phyloP scores from a whole-genome alignment of 2,329 filamentous ascomycete genomes.

The Pseudogymnoascus sp. region DNA sequence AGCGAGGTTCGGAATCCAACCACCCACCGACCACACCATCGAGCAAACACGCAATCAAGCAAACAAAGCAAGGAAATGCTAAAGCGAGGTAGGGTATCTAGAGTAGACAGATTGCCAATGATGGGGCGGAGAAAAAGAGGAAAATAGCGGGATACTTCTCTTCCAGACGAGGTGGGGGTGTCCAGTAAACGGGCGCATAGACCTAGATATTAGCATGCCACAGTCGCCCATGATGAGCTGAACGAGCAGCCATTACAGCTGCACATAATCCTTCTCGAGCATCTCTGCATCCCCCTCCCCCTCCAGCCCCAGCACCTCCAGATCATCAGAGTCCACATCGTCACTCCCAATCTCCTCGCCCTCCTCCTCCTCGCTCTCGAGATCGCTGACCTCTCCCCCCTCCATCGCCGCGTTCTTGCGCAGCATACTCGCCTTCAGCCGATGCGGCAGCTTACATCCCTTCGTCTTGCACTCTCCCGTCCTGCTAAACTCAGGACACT shows the following conservation, averaged over 20 bases:
- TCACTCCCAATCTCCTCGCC: constrained; percentile 58
- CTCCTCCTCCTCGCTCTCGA: constrained; percentile 66
- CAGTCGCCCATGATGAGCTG: background rate
- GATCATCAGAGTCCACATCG: constrained; percentile 69
- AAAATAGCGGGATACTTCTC: constrained; percentile 1
- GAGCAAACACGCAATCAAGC: background rate
- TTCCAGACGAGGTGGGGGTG: background rate
- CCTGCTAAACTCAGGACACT: constrained; percentile 94
- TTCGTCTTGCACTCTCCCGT: constrained; percentile 72
- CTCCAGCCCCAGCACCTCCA: constrained; percentile 53
- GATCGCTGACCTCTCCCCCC: constrained; percentile 49
- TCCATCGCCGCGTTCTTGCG: constrained; percentile 50
- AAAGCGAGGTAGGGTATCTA: background rate
- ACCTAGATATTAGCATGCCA: constrained; percentile 3
- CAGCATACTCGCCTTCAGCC: constrained; percentile 73
- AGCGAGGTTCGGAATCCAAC: background rate
- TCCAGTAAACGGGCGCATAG: background rate
- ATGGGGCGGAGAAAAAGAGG: background rate
- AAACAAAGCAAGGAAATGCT: constrained; percentile 1
- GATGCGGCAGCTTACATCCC: constrained; percentile 77
- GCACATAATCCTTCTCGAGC: constrained; percentile 52
- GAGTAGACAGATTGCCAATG: background rate
- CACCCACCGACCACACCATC: background rate
- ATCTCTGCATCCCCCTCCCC: constrained; percentile 44
- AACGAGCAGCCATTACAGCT: constrained; percentile 30